These are phyloP conservation scores for Lactifluus subvellereus DNA, from an alignment of 768 basidiomycete species.

Conservation along the genomic window DNA sequence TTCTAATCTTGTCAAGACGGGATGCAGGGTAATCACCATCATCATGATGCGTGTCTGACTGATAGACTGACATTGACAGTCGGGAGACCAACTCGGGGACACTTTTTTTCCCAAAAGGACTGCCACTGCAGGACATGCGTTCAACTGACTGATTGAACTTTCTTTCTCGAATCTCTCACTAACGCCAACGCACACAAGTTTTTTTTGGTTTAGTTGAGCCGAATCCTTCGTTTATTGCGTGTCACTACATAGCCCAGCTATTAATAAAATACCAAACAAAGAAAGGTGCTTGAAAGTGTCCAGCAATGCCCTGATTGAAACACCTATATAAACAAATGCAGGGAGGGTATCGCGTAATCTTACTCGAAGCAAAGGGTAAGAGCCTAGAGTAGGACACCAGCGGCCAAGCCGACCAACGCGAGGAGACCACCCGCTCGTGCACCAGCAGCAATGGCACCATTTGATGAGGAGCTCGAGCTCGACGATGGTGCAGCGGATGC, in stretches of 20 bases:
- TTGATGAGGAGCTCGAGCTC: background rate
- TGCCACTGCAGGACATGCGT: too few relatives aligned
- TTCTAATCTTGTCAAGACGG: too few relatives aligned
- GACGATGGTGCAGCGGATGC: background rate
- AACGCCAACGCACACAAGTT: background rate
- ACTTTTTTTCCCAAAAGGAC: too few relatives aligned
- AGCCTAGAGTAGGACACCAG: constrained; percentile 19
- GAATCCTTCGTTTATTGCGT: constrained; percentile 10
- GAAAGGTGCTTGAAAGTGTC: background rate
- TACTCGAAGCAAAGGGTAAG: background rate
- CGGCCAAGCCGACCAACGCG: constrained; percentile 19
- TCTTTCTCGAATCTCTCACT: too few relatives aligned
- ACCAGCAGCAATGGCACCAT: background rate
- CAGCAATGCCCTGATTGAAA: constrained; percentile 9
- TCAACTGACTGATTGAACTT: too few relatives aligned
- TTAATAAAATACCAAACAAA: constrained; percentile 10
- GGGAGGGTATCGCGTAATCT: background rate
- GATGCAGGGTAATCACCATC: too few relatives aligned
- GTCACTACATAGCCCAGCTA: constrained; percentile 26
- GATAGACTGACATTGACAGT: too few relatives aligned
- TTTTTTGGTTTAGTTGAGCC: background rate
- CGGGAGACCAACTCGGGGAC: too few relatives aligned
- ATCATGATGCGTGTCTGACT: too few relatives aligned
- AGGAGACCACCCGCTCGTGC: constrained; percentile 13
- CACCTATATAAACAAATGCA: background rate